Conservation (phyloP, 805 yeast species). For the Yarrowia alimentaria region DNA sequence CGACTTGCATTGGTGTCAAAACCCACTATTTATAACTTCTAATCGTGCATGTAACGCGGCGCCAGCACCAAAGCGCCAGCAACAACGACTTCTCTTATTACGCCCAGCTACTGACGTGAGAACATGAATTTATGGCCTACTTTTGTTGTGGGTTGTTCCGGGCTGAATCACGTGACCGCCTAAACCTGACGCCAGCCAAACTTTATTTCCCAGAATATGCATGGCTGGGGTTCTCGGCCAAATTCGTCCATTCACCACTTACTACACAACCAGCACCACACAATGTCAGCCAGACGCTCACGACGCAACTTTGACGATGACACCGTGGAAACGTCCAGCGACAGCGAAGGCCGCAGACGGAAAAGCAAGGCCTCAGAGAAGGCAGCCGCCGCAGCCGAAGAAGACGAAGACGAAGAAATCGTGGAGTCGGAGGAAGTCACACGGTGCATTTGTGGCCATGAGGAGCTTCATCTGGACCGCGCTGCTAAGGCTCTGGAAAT, state of each 20-base stretch:
- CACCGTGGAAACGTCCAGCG: conserved; percentile 26
- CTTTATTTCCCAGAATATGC: conserved; percentile 17
- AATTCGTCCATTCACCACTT: conserved; percentile 19
- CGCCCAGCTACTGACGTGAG: no score
- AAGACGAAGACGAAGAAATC: conserved; percentile 28
- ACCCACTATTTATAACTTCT: no score
- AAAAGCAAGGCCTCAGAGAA: conserved; percentile 20
- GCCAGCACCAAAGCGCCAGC: no score
- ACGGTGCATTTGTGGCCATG: conserved; percentile 55
- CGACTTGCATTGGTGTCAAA: no score
- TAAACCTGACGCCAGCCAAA: neutral
- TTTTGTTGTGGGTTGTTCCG: no score
- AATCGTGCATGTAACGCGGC: no score
- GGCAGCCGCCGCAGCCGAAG: conserved; percentile 8
- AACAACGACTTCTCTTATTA: no score
- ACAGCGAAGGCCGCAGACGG: conserved; percentile 24
- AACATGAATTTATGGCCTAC: no score
- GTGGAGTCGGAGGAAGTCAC: conserved; percentile 45
- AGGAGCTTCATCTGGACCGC: conserved; percentile 44
- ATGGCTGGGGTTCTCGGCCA: conserved; percentile 25
- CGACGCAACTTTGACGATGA: conserved; percentile 25
- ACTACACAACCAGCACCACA: conserved; percentile 16
- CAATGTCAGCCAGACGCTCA: conserved; percentile 26
- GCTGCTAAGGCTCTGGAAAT: conserved; percentile 43
- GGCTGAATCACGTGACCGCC: neutral